These are phyloP conservation scores for Mortierella sp. DNA, from an alignment of 371 early-diverging fungal genomes.

Conservation along the genomic window DNA sequence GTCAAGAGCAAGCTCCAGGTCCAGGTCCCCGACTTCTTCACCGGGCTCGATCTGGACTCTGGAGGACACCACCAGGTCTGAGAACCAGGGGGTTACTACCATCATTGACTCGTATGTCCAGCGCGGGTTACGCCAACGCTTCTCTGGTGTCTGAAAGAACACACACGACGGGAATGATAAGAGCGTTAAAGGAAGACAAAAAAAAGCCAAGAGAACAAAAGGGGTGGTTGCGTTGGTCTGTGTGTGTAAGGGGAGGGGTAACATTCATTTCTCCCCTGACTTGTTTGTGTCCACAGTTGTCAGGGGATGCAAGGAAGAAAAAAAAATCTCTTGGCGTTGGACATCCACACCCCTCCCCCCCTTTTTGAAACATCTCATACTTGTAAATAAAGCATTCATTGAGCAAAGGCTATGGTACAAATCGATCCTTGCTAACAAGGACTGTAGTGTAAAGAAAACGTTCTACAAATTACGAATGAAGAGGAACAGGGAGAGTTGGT, in stretches of 20 bases:
- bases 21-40: background rate
- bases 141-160: background rate
- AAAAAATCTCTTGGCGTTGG: slow-evolving; percentile 4
- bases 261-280: background rate
- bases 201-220: background rate
- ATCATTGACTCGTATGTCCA: slow-evolving; percentile 5
- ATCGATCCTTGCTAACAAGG: background rate
- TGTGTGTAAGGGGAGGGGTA: background rate
- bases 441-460: background rate
- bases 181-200: background rate
- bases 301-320: background rate
- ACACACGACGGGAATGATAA: background rate
- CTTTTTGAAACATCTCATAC: background rate
- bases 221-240: background rate
- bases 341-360: background rate
- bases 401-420: no score
- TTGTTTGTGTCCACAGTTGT: background rate
- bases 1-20: background rate
- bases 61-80: background rate
- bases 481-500: no score
- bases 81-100: background rate
- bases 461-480: background rate
- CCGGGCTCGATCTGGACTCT: background rate
- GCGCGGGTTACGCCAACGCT: background rate
- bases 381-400: background rate